A percentile compares a stretch with the other conserved stretches of the same genome.
Evolutionary conservation across 768 basidiomycete genomes (phyloP).

Genomic region (Dictyophora rubrovolvata): DNA sequence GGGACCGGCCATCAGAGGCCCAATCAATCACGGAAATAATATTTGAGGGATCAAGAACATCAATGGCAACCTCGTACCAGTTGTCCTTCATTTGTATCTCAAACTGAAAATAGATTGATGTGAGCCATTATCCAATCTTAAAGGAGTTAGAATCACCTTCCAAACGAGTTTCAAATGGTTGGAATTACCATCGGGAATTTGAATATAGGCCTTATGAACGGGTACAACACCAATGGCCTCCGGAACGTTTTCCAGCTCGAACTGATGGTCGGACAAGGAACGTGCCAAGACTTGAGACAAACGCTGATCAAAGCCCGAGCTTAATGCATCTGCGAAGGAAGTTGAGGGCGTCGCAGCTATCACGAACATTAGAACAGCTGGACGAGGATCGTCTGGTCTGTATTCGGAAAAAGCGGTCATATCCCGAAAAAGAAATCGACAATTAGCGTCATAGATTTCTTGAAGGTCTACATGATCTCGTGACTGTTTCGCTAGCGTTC

Average conservation of each 20-base stretch:
- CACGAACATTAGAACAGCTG: constrained; percentile 72
- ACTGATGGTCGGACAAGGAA: constrained; percentile 28
- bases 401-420: constrained; percentile 22
- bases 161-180: constrained; percentile 69
- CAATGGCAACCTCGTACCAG: constrained; percentile 90
- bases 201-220: constrained; percentile 68
- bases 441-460: constrained; percentile 45
- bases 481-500: neutral
- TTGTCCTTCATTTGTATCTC: constrained; percentile 92
- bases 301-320: constrained; percentile 38
- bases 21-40: constrained; percentile 90
- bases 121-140: neutral
- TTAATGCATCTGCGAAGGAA: constrained; percentile 39
- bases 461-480: neutral
- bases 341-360: constrained; percentile 53
- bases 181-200: constrained; percentile 58
- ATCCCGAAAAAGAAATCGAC: constrained; percentile 32
- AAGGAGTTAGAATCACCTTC: constrained; percentile 37
- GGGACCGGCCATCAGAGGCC: constrained; percentile 58
- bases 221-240: constrained; percentile 74
- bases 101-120: constrained; percentile 33
- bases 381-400: constrained; percentile 25
- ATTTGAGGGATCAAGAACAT: constrained; percentile 57
- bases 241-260: constrained; percentile 52
- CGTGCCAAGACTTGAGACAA: constrained; percentile 38